These are phyloP conservation scores for Sarcomyxa edulis DNA, from an alignment of 768 basidiomycete species.

Conservation along the genomic window DNA sequence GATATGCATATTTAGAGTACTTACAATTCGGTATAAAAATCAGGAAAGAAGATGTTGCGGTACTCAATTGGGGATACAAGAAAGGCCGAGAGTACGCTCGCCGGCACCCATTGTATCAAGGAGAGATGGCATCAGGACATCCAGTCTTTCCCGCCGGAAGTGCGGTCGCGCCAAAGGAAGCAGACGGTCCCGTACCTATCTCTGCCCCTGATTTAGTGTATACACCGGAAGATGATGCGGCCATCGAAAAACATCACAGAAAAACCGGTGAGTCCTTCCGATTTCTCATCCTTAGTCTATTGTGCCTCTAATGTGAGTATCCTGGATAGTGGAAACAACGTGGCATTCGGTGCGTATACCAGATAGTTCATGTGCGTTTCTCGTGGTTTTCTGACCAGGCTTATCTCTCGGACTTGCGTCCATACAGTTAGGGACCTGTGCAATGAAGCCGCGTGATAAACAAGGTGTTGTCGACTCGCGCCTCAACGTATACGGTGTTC, in stretches of 20 bases:
- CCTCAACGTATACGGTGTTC: conserved; percentile 60
- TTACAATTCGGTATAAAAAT: no score
- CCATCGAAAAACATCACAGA: conserved; percentile 34
- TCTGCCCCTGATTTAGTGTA: conserved; percentile 33
- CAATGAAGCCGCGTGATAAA: conserved; percentile 58
- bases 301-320: not conserved
- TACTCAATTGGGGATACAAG: conserved; percentile 51
- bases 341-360: conserved; percentile 40
- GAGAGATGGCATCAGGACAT: conserved; percentile 29
- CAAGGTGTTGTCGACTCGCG: conserved; percentile 58
- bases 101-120: conserved; percentile 42
- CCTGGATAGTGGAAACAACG: conserved; percentile 31
- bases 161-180: conserved; percentile 18
- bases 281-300: no score
- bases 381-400: no score
- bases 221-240: conserved; percentile 33
- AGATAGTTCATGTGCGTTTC: no score
- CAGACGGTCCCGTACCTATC: conserved; percentile 26
- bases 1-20: no score
- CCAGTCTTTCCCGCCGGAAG: conserved; percentile 31
- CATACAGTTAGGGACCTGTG: conserved; percentile 54
- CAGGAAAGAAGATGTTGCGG: conserved; percentile 37
- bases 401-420: no score
- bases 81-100: conserved; percentile 46
- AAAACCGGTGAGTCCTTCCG: conserved; percentile 20